Percentiles rank a stretch among this genome's conserved stretches.
phyloP scores from a whole-genome alignment of 208 protist species.

The Leishmania aethiopica region DNA sequence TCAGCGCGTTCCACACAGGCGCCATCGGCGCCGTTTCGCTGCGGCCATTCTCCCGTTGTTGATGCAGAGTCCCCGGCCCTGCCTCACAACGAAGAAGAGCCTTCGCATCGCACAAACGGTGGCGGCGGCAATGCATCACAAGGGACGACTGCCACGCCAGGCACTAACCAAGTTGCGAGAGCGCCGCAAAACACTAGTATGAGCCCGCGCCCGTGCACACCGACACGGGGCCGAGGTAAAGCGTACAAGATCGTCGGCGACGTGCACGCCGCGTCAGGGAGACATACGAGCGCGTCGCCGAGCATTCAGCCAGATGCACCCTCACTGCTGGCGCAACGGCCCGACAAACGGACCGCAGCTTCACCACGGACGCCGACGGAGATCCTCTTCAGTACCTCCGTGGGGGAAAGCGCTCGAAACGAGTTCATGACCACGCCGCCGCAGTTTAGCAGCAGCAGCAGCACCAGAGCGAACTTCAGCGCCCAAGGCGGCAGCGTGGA shows the following conservation, averaged over 20 bases:
- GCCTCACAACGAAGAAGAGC: neutral
- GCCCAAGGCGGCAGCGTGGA: neutral
- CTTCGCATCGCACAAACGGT: neutral
- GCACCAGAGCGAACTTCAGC: neutral
- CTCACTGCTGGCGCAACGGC: neutral
- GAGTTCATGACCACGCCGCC: neutral
- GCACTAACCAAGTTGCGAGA: neutral
- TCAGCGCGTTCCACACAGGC: neutral
- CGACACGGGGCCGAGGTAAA: neutral
- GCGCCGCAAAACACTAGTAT: neutral
- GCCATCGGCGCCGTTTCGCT: neutral
- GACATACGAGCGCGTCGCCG: neutral
- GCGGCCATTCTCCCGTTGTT: neutral
- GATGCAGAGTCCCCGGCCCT: neutral
- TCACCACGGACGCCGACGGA: constrained; percentile 17
- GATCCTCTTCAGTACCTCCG: constrained; percentile 30
- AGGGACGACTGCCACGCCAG: neutral
- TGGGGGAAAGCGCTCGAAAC: neutral
- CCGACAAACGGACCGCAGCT: neutral
- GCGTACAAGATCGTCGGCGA: neutral
- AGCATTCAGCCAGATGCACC: neutral
- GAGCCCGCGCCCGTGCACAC: neutral
- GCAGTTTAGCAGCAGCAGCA: neutral
- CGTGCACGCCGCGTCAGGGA: neutral
- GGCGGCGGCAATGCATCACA: neutral